These are phyloP conservation scores for Neurospora sp. DNA, from an alignment of 2,329 filamentous ascomycete genomes.

Conservation along the genomic window DNA sequence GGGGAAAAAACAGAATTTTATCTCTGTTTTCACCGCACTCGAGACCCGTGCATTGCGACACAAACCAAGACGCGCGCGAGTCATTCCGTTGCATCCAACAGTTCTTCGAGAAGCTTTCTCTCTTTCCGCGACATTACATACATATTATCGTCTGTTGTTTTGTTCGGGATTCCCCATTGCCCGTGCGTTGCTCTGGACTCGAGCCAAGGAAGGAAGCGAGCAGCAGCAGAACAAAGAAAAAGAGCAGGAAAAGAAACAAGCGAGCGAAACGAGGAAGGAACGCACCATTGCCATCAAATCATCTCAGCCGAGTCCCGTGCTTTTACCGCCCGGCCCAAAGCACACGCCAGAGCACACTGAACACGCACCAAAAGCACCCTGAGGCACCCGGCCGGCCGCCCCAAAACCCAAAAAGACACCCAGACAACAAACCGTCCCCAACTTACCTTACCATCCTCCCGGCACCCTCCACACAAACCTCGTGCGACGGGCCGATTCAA, in stretches of 20 bases:
- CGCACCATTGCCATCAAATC: not conserved
- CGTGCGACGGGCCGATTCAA: conserved; percentile 19
- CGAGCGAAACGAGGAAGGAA: not conserved
- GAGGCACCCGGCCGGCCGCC: not conserved
- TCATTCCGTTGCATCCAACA: not conserved
- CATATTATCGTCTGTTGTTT: not conserved
- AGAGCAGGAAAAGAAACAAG: not conserved
- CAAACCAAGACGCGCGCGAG: not conserved
- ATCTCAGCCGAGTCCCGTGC: not conserved
- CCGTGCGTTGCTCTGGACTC: not conserved
- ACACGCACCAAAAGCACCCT: not conserved
- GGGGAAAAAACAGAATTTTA: not conserved
- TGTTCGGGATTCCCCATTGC: not conserved
- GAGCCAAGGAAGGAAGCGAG: not conserved
- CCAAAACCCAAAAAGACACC: not conserved
- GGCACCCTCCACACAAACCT: conserved; percentile 10
- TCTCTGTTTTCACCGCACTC: not conserved
- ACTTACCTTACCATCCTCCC: conserved; percentile 5
- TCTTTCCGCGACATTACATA: not conserved
- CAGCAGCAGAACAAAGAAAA: not conserved
- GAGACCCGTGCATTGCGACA: not conserved
- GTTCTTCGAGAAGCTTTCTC: not conserved
- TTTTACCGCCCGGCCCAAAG: not conserved
- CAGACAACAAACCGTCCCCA: conserved; percentile 1
- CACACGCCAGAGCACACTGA: not conserved